Percentiles rank a stretch among this genome's conserved stretches.
phyloP scores from a whole-genome alignment of 768 basidiomycete genomes.

The Suillus hirtellus region DNA sequence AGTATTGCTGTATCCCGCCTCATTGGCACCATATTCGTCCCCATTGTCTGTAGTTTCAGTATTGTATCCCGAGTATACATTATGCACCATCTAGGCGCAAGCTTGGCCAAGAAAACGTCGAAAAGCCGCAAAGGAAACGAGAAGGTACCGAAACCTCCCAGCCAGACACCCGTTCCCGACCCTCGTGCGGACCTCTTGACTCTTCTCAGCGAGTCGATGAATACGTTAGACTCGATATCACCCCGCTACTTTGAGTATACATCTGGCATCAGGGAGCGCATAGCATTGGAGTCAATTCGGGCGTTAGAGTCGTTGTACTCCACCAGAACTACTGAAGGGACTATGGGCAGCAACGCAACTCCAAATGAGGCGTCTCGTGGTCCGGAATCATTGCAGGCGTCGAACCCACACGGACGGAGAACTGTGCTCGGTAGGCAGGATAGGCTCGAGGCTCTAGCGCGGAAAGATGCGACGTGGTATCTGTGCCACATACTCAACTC shows the following conservation, averaged over 20 bases:
- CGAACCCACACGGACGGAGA: conserved; percentile 5
- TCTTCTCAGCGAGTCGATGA: conserved; percentile 24
- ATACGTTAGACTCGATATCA: conserved; percentile 20
- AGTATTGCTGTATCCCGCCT: conserved; percentile 21
- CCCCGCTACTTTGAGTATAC: background rate
- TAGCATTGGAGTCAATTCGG: conserved; percentile 31
- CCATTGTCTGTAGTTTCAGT: conserved; percentile 17
- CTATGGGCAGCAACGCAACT: conserved; percentile 6
- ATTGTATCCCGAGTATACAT: background rate
- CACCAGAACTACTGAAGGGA: background rate
- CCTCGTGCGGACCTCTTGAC: conserved; percentile 24
- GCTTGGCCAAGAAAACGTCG: background rate
- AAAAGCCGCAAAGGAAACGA: conserved; percentile 5
- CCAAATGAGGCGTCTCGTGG: background rate
- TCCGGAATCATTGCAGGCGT: background rate
- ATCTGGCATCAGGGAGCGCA: conserved; percentile 19
- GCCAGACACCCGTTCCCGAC: conserved; percentile 15
- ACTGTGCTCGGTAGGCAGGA: conserved; percentile 18
- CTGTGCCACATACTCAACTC: conserved; percentile 28
- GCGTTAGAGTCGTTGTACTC: conserved; percentile 27
- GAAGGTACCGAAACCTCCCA: background rate
- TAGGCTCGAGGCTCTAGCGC: conserved; percentile 26
- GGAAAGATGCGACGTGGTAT: conserved; percentile 29
- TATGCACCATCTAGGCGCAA: background rate
- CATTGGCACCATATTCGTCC: conserved; percentile 23